Evolutionary conservation across 75 land plant species (phyloP), one percentile per base, ranked within the genome.

Genomic region (Adiantum capillusveneris): DNA sequence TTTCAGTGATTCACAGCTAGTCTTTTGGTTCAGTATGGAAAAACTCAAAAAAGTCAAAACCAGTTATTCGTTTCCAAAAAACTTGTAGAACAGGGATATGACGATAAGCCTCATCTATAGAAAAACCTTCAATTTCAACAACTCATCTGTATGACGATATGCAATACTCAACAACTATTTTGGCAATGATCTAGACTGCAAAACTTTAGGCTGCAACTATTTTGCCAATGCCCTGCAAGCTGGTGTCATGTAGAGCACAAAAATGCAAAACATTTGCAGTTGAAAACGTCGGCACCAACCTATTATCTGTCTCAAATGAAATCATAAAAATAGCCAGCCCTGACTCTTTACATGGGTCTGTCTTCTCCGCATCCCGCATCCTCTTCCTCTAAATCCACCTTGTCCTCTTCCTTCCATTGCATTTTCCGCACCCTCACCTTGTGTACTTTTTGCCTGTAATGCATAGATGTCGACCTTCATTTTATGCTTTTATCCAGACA

Each of bases 311-410:
- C 9, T 34, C 37, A 34, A 34, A 34, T 3, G 37, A 3, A 34
- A 46, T 5, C 14, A 46, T 17, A 20, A 2, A 17, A 46, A n/a
- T 5, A 20, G 21, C 12, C 7, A 39, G 13, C 42, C 7, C 42
- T 9, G 13, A 13, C 11, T 14, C n/a, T n/a, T n/a, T n/a, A n/a
- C n/a, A 51, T 48, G 12, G 22, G 57, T 52, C 76, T 66, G 85
- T 59, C 96, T 73, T 67, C 97, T 85, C 19, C 98, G 72, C 98
- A 93, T 93, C 63, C 97, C 97, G 0, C 96, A 70, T 17, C 96
- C 96, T 46, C 91, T 76, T 14, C 90, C 89, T 20, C 75, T 75
- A 50, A 76, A 69, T 19, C 81, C 82, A 27, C 97, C 92, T 0
- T 92, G 83, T 24, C 97, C 82, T 43, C 91, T 75, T 22, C 95